Base-by-base conservation (phyloP, 176 grass and related monocot species). In the Musa acuminata region DNA sequence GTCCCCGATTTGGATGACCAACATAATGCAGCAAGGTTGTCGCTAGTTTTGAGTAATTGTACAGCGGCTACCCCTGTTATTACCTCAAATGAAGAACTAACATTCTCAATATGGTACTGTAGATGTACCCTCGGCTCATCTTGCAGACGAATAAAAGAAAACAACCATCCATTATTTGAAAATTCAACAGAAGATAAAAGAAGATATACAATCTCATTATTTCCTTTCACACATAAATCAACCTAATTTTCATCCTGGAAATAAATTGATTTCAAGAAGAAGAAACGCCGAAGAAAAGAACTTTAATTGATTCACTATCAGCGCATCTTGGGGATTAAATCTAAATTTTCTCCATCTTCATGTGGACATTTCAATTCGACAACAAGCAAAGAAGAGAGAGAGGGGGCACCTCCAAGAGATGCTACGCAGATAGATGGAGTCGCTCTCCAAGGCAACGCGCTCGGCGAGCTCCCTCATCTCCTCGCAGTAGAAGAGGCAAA, bases 401-500 rank as follows among this genome's bases (percentile, higher is more conserved):
- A 43, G 8, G 24, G 55, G 23, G 53, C 81, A 93, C 90, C 95
- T 83, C 95, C 95, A 94, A 72, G 77, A 84, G 88, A 94, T 91
- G 86, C 83, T 87, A 66, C 81, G 88, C 75, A 98, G 95, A 68
- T 87, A 20, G 72, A 93, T 93, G 71, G 79, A 74, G 48, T 93
- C 94, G 52, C 85, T 90, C 26, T 78, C 69, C 65, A 60, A 81
- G 49, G 87, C 90, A 53, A 98, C 51, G 82, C 87, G 85, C 67
- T 52, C 70, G 43, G 95, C 90, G 21, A 98, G 90, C 53, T 89
- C 88, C 84, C 87, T 85, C 75, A 87, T 89, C 73, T 98, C 87
- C 52, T 85, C 81, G 75, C 90, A 98, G 82, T 93, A 98, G 78
- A 98, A 93, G 29, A 98, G 86, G 53, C 84, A 81, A 71, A 98